These are phyloP conservation scores for Chlorella sp. DNA, from an alignment of 139 green algal species.

Conservation along the genomic window DNA sequence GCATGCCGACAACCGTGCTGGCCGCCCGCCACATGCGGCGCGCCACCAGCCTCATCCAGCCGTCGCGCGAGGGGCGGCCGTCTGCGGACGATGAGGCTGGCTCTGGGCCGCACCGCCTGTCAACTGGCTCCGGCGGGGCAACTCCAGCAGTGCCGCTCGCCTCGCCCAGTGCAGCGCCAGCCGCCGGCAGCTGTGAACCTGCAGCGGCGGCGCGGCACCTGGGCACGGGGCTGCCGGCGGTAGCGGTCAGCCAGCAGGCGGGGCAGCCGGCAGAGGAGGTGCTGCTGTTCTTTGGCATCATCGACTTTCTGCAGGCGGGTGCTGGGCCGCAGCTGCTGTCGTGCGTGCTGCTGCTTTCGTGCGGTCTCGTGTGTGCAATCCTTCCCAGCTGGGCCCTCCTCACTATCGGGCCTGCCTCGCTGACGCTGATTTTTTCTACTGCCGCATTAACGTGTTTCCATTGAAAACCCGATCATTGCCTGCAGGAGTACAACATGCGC, in stretches of 20 bases:
- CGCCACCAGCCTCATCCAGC: not conserved
- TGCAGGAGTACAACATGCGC: conserved; percentile 86
- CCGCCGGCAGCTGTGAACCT: not conserved
- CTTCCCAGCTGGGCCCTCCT: too few relatives aligned
- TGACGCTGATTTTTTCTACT: too few relatives aligned
- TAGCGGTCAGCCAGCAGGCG: conserved; percentile 25
- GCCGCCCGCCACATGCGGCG: conserved; percentile 46
- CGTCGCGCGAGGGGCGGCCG: too few relatives aligned
- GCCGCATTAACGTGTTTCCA: too few relatives aligned
- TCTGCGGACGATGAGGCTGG: too few relatives aligned
- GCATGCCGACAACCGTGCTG: conserved; percentile 51
- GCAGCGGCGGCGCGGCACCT: not conserved
- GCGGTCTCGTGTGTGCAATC: too few relatives aligned
- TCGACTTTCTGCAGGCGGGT: conserved; percentile 36
- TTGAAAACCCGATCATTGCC: too few relatives aligned
- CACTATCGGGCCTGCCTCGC: too few relatives aligned
- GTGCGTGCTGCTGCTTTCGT: too few relatives aligned
- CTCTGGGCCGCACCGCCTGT: too few relatives aligned
- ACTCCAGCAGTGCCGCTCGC: not conserved
- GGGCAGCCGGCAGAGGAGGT: conserved; percentile 39
- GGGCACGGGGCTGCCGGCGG: conserved; percentile 12
- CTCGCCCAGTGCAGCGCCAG: not conserved
- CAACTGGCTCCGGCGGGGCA: not conserved
- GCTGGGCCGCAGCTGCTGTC: not conserved
- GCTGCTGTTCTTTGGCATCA: conserved; percentile 58